These are phyloP conservation scores for Ophiostoma novo-ulmi DNA, from an alignment of 2,329 filamentous ascomycete species.

Conservation along the genomic window DNA sequence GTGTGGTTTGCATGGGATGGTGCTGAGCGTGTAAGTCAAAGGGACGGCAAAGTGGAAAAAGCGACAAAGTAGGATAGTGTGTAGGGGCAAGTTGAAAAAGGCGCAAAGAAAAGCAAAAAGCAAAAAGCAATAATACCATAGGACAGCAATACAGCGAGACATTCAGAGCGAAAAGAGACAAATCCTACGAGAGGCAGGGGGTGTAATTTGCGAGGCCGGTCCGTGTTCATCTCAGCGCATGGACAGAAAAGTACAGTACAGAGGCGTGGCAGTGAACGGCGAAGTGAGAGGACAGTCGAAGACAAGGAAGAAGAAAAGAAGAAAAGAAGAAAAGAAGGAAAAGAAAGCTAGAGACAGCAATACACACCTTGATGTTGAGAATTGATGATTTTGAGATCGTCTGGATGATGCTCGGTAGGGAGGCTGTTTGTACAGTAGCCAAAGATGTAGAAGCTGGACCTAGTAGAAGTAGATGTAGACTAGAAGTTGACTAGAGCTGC, in stretches of 20 bases:
- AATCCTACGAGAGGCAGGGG: not conserved
- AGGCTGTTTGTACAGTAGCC: not conserved
- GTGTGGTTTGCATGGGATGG: too few relatives aligned
- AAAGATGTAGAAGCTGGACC: too few relatives aligned
- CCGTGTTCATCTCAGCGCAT: slow-evolving; percentile 5
- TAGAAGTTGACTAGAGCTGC: not conserved
- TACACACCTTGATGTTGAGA: not conserved
- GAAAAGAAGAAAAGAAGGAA: too few relatives aligned
- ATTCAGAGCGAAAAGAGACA: not conserved
- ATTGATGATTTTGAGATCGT: not conserved
- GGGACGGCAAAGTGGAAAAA: not conserved
- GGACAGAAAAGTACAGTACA: not conserved
- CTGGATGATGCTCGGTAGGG: not conserved
- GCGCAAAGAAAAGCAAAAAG: not conserved
- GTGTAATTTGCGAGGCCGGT: slow-evolving; percentile 10
- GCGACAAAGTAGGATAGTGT: not conserved
- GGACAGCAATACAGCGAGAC: too few relatives aligned
- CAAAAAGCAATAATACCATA: not conserved
- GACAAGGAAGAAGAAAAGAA: not conserved
- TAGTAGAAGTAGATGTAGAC: not conserved
- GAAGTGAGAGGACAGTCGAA: not conserved
- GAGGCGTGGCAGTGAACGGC: not conserved
- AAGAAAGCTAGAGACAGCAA: too few relatives aligned
- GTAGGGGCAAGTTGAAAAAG: not conserved
- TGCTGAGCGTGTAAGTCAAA: slow-evolving; percentile 2